Conservation (phyloP, 2,329 filamentous ascomycete genomes). For the Aspergillus luchuensis region DNA sequence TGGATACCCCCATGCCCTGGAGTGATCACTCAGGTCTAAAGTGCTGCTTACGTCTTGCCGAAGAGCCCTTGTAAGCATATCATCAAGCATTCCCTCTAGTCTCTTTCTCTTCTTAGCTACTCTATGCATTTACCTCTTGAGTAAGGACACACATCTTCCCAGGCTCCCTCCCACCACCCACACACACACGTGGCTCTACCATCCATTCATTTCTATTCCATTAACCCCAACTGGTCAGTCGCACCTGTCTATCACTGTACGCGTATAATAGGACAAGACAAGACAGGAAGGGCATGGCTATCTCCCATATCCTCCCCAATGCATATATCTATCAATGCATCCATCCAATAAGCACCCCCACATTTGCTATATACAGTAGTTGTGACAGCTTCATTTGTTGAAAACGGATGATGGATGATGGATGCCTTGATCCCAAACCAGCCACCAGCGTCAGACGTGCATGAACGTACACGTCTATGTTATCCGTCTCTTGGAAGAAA, state of each 20-base stretch:
- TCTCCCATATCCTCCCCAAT: too few species aligned
- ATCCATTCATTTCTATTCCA: background rate
- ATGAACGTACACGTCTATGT: background rate
- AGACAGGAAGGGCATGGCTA: too few species aligned
- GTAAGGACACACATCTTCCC: too few species aligned
- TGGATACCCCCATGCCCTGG: background rate
- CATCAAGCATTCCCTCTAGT: background rate
- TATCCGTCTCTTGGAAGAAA: background rate
- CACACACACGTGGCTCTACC: background rate
- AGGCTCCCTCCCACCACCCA: background rate
- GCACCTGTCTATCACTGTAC: background rate
- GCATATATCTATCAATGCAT: too few species aligned
- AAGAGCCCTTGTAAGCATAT: background rate
- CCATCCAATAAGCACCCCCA: too few species aligned
- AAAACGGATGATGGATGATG: too few species aligned
- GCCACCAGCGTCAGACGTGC: background rate
- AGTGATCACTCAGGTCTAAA: background rate
- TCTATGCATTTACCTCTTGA: too few species aligned
- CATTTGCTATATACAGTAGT: too few species aligned
- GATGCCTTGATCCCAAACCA: too few species aligned
- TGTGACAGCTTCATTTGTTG: too few species aligned
- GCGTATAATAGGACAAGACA: background rate
- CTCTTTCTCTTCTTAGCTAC: too few species aligned
- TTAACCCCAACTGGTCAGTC: background rate
- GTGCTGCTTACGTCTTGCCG: background rate